These are phyloP conservation scores for Fusarium fujikuroi DNA, from an alignment of 2,329 filamentous ascomycete species.

Conservation along the genomic window DNA sequence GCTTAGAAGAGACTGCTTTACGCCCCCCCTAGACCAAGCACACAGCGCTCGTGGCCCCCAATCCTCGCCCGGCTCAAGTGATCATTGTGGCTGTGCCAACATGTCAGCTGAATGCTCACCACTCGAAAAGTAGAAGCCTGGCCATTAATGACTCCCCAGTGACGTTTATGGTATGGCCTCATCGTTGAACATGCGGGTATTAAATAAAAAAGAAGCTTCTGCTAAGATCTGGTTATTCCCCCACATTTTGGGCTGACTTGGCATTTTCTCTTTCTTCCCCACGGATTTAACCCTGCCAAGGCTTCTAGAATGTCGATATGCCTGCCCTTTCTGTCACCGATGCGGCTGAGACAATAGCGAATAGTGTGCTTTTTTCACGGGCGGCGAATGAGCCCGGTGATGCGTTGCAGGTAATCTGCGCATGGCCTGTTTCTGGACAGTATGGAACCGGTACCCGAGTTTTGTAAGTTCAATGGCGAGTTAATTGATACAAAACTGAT, in stretches of 20 bases:
- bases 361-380: neutral
- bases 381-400: constrained; percentile 4
- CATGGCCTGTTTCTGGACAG: constrained; percentile 66
- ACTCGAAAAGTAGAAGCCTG: constrained; percentile 19
- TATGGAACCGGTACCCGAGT: constrained; percentile 66
- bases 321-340: neutral
- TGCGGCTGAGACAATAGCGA: neutral
- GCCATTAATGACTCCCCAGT: neutral
- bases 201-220: constrained; percentile 10
- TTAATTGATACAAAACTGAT: neutral
- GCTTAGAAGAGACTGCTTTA: neutral
- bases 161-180: neutral
- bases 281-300: neutral
- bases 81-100: constrained; percentile 17
- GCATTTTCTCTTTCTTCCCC: neutral
- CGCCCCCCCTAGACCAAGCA: neutral
- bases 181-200: neutral
- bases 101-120: constrained; percentile 17
- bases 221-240: neutral
- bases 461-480: constrained; percentile 52
- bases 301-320: constrained; percentile 22
- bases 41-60: neutral
- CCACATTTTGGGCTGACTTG: constrained; percentile 1
- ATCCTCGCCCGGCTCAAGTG: constrained; percentile 1
- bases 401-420: constrained; percentile 60